Percentiles rank a stretch among this genome's conserved stretches.
Evolutionary conservation across 495 filamentous ascomycete species (phyloP).

Genomic region (Aspergillus kassunensis): DNA sequence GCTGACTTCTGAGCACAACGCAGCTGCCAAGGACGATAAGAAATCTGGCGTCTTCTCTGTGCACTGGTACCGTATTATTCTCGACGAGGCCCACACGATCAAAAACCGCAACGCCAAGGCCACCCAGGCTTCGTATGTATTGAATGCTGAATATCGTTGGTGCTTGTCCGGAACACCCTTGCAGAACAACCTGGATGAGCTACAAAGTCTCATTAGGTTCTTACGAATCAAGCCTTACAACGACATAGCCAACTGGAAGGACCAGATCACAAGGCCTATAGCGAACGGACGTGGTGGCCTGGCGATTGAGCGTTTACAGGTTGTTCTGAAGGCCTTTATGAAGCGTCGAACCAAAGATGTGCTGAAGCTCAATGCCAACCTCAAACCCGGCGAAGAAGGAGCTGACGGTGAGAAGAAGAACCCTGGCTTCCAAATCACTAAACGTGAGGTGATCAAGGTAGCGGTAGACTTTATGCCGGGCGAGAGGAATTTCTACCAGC

Average conservation of each 20-base stretch:
- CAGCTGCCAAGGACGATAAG: slow-evolving; percentile 54
- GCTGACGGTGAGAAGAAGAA: slow-evolving; percentile 47
- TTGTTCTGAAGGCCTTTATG: slow-evolving; percentile 88
- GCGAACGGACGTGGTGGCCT: slow-evolving; percentile 79
- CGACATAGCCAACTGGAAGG: slow-evolving; percentile 77
- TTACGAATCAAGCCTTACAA: slow-evolving; percentile 88
- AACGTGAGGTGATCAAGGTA: slow-evolving; percentile 79
- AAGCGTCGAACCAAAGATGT: slow-evolving; percentile 95
- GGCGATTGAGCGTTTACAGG: slow-evolving; percentile 82
- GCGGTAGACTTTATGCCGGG: slow-evolving; percentile 72
- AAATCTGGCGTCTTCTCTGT: slow-evolving; percentile 84
- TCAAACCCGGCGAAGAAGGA: slow-evolving; percentile 58
- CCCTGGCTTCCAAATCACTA: slow-evolving; percentile 77
- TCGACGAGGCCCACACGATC: slow-evolving; percentile 96
- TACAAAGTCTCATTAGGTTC: slow-evolving; percentile 90
- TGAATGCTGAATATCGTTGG: slow-evolving; percentile 85
- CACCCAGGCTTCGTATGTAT: slow-evolving; percentile 78
- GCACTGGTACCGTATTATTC: slow-evolving; percentile 91
- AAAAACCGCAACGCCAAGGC: slow-evolving; percentile 96
- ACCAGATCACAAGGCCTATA: slow-evolving; percentile 81
- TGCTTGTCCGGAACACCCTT: slow-evolving; percentile 93
- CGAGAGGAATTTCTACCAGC: slow-evolving; percentile 80
- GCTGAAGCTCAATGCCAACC: slow-evolving; percentile 73
- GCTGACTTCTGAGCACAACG: slow-evolving; percentile 80
- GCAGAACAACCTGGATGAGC: slow-evolving; percentile 97